phyloP scores from a whole-genome alignment of 345 rosid species.

The Moricandia arvensis region DNA sequence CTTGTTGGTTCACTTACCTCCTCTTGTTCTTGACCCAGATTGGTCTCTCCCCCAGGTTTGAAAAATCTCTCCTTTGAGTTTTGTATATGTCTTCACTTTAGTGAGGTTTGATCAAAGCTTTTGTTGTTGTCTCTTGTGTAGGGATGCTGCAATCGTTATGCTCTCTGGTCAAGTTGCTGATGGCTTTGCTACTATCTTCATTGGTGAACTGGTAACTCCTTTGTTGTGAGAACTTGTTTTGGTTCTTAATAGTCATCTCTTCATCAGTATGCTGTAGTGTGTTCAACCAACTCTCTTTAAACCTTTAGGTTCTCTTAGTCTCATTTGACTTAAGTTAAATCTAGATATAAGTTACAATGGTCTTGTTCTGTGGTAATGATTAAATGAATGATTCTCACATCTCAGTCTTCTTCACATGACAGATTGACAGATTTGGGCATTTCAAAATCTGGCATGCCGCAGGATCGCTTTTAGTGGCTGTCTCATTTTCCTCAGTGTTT shows the following conservation, averaged over 20 bases:
- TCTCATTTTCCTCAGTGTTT: conserved; percentile 93
- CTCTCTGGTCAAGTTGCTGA: conserved; percentile 96
- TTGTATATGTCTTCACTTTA: not conserved
- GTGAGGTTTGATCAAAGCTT: not conserved
- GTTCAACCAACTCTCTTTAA: not conserved
- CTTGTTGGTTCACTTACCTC: conserved; percentile 98
- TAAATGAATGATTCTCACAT: not conserved
- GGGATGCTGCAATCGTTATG: conserved; percentile 88
- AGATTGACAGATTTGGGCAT: conserved; percentile 77
- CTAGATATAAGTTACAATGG: not conserved
- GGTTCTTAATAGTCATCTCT: no score
- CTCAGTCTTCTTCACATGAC: conserved; percentile 11
- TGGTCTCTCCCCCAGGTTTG: conserved; percentile 78
- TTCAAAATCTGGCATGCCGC: conserved; percentile 94
- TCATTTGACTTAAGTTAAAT: not conserved
- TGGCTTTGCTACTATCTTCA: conserved; percentile 76
- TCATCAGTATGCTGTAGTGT: no score
- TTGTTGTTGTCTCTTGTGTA: conserved; percentile 26
- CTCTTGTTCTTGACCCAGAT: conserved; percentile 80
- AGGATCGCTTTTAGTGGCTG: conserved; percentile 82
- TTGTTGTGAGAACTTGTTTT: not conserved
- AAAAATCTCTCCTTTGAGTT: not conserved
- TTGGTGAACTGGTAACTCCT: conserved; percentile 76
- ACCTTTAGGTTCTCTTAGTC: not conserved
- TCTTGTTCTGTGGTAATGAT: not conserved